A percentile compares a stretch with the other conserved stretches of the same genome.
Conservation (phyloP, 2,329 filamentous ascomycete genomes). For the Dendryphion nanum region DNA sequence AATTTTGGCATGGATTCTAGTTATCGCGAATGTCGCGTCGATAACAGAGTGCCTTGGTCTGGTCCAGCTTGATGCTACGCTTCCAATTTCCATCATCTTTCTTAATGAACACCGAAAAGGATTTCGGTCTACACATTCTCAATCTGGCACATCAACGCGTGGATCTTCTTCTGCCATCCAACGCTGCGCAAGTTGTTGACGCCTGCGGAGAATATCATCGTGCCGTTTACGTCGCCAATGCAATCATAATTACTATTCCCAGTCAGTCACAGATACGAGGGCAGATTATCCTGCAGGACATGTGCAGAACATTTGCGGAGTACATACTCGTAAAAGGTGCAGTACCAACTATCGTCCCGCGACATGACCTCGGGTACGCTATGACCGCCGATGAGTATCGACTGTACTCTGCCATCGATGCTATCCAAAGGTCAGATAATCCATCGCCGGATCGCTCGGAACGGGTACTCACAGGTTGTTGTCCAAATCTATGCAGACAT, state of each 20-base stretch:
- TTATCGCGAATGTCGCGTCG: too few species aligned
- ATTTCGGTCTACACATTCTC: too few species aligned
- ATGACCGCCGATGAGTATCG: conserved; percentile 30
- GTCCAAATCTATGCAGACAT: conserved; percentile 27
- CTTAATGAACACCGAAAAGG: too few species aligned
- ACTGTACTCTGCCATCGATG: conserved; percentile 33
- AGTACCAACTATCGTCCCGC: conserved; percentile 32
- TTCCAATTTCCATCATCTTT: too few species aligned
- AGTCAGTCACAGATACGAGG: conserved; percentile 7
- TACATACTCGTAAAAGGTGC: conserved; percentile 35
- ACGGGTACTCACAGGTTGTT: conserved; percentile 31
- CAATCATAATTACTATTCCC: conserved; percentile 31
- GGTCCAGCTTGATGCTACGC: too few species aligned
- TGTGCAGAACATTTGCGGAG: too few species aligned
- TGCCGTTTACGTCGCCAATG: conserved; percentile 14
- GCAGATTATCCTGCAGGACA: neutral
- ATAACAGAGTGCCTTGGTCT: too few species aligned
- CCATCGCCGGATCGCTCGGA: neutral
- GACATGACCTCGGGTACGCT: conserved; percentile 22
- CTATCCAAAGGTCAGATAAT: conserved; percentile 8
- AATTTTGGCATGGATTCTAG: too few species aligned
- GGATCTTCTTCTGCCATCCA: conserved; percentile 28
- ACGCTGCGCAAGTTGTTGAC: conserved; percentile 31
- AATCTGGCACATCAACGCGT: conserved; percentile 26
- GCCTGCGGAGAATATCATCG: conserved; percentile 25